Evolutionary conservation across 1,284 basidiomycete genomes (phyloP), one percentile per base, ranked within the genome.

Genomic region (Peniophora sp.): DNA sequence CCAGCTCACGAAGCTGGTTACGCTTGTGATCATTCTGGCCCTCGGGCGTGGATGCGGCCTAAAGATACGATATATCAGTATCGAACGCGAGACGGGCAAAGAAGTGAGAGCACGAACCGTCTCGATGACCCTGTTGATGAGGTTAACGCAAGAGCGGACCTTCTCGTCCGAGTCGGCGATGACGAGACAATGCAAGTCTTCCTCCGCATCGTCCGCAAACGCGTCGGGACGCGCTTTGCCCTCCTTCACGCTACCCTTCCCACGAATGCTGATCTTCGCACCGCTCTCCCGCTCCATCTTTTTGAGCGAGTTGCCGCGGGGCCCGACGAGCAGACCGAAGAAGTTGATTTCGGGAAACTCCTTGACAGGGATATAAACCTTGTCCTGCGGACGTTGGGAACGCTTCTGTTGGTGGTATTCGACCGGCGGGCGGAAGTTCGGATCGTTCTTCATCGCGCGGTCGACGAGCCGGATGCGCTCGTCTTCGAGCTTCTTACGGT

Each of bases 341-440:
- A 99, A 99, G 69, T 99, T 99, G 77, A 99, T 99, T 70, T 99
- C 96, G 3, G 97, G 97, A 63, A 99, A 99, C 71, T 99, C 97
- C 67, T 99, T 97, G 63, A 98, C 93, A 24, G 97, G 97, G 56
- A 99, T 95, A 66, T 98, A 99, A 53, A 99, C 96, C 70, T 99
- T 99, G 55, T 99, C 97, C 46, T 88, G 89, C 14, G 94, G 93
- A 48, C 92, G 83, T 53, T 91, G 88, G 36, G 89, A 91, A 47
- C 91, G 85, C 65, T 94, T 92, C 63, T 92, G 89, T 66, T 95
- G 92, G 55, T 97, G 91, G 64, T 95, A 97, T 67, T 97, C 94
- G 53, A 92, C 85, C 10, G 97, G 96, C 47, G 97, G 93, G 44
- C 89, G 89, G 77, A 95, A 99, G 65, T 92, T 94, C 22, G 97